phyloP scores from a whole-genome alignment of 768 basidiomycete species.

The Panus rudis region DNA sequence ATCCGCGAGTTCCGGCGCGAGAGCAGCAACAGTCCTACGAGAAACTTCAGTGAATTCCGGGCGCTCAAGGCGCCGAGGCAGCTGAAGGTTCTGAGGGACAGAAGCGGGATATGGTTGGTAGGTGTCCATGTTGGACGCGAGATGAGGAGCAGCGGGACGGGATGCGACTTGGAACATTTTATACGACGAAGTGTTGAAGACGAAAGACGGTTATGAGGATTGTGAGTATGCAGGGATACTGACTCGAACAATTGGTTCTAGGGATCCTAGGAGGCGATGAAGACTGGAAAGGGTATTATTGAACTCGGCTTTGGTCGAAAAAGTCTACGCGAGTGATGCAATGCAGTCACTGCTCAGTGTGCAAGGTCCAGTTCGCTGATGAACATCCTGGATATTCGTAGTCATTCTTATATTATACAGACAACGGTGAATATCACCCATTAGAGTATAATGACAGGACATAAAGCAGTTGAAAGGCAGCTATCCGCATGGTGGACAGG shows the following conservation, averaged over 20 bases:
- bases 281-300: neutral
- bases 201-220: conserved; percentile 8
- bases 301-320: neutral
- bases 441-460: conserved; percentile 19
- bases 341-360: too few relatives aligned
- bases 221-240: conserved; percentile 9
- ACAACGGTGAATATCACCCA: conserved; percentile 3
- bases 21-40: conserved; percentile 44
- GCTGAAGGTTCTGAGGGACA: conserved; percentile 13
- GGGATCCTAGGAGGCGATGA: neutral
- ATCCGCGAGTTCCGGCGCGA: conserved; percentile 45
- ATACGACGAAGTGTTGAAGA: conserved; percentile 1
- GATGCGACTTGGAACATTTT: conserved; percentile 25
- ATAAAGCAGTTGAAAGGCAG: too few relatives aligned
- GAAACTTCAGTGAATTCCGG: conserved; percentile 59
- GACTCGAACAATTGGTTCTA: conserved; percentile 1
- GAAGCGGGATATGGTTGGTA: conserved; percentile 17
- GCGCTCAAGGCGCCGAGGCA: conserved; percentile 45
- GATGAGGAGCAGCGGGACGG: conserved; percentile 17
- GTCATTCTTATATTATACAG: conserved; percentile 16
- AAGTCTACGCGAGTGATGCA: neutral
- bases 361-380: neutral
- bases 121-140: conserved; percentile 10
- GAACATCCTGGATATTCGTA: too few relatives aligned
- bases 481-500: conserved; percentile 14